Conservation (phyloP, 2,329 filamentous ascomycete species). For the Polytolypa hystricis region DNA sequence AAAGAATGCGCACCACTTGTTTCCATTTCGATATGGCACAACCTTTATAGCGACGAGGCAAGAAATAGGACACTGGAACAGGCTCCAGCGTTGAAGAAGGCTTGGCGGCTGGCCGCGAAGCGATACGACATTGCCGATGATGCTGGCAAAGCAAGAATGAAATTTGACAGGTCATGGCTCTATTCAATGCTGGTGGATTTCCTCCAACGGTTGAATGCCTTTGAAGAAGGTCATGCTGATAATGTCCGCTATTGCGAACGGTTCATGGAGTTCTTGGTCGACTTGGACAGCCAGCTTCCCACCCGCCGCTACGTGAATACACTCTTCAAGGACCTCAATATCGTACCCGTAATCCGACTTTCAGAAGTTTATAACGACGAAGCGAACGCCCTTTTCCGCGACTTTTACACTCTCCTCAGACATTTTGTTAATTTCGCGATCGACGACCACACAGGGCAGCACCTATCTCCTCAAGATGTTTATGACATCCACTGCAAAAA, state of each 20-base stretch:
- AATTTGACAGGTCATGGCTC: constrained; percentile 90
- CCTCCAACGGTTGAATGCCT: constrained; percentile 56
- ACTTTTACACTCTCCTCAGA: constrained; percentile 66
- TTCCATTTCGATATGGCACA: constrained; percentile 92
- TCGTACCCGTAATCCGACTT: constrained; percentile 63
- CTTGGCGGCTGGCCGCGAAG: constrained; percentile 80
- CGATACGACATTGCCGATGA: constrained; percentile 82
- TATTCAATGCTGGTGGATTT: constrained; percentile 80
- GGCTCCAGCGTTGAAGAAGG: constrained; percentile 65
- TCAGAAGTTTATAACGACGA: constrained; percentile 69
- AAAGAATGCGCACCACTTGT: constrained; percentile 96
- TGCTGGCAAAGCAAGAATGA: constrained; percentile 61
- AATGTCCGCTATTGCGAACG: constrained; percentile 76
- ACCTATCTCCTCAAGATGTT: constrained; percentile 59
- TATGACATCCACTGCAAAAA: constrained; percentile 69
- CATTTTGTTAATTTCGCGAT: constrained; percentile 86
- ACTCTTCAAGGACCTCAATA: constrained; percentile 72
- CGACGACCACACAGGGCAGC: constrained; percentile 76
- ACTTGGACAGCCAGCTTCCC: constrained; percentile 85
- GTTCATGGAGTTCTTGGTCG: constrained; percentile 82
- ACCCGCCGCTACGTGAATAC: constrained; percentile 90
- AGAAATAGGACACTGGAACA: constrained; percentile 64
- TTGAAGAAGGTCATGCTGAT: constrained; percentile 37
- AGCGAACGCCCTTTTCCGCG: constrained; percentile 64
- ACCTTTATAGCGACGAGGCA: constrained; percentile 65